These are phyloP conservation scores for Takakia lepidozioides DNA, from an alignment of 225 moss, liverwort and hornwort genomes.

Conservation along the genomic window DNA sequence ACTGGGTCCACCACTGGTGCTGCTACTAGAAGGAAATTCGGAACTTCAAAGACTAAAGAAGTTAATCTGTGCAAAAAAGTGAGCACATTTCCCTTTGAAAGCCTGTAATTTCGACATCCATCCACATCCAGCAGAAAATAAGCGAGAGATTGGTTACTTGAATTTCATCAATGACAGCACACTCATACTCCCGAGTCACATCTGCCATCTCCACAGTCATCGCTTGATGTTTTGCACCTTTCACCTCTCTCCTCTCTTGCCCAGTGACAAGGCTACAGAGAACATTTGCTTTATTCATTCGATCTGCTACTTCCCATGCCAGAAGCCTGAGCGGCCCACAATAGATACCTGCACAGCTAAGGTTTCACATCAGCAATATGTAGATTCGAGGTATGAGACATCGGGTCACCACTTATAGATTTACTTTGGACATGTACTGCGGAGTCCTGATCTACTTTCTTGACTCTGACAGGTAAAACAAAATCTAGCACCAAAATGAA, in stretches of 20 bases:
- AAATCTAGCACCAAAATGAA: too few species aligned
- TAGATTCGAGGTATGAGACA: too few species aligned
- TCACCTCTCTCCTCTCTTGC: conserved; percentile 26
- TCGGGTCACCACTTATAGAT: too few species aligned
- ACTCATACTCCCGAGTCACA: conserved; percentile 17
- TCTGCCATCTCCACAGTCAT: conserved; percentile 43
- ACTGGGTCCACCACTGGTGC: conserved; percentile 2
- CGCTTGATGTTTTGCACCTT: conserved; percentile 23
- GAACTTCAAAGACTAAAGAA: too few species aligned
- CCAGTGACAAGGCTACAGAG: conserved; percentile 28
- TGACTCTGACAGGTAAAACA: too few species aligned
- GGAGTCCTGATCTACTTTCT: too few species aligned
- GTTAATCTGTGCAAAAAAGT: too few species aligned
- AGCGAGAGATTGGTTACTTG: conserved; percentile 11
- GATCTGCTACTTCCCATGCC: conserved; percentile 33
- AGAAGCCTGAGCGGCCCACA: conserved; percentile 33
- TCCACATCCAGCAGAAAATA: not conserved
- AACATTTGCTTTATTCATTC: conserved; percentile 21
- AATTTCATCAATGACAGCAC: conserved; percentile 32
- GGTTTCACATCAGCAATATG: too few species aligned
- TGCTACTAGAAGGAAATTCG: too few species aligned
- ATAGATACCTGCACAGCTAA: conserved; percentile 20
- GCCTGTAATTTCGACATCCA: not conserved
- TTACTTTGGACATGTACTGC: too few species aligned
- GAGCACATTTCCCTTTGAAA: too few species aligned